A percentile compares a stretch with the other conserved stretches of the same genome.
Evolutionary conservation across 371 early-diverging fungal species (phyloP).

Genomic region (Syncephalastrum racemosum): DNA sequence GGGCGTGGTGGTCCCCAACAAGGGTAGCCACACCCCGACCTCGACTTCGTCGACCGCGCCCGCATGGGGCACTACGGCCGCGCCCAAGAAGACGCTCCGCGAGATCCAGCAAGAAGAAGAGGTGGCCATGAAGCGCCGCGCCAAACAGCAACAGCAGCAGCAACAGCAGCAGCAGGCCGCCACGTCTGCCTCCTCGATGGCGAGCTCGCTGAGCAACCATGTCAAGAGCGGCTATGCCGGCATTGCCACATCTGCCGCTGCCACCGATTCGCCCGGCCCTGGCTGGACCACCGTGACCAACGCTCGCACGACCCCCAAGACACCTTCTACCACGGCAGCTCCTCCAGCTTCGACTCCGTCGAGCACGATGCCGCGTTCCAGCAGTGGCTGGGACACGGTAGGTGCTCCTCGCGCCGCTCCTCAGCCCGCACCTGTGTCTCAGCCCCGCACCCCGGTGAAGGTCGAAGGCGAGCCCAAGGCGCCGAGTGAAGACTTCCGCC

Average conservation of each 20-base stretch:
- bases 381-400: slow-evolving; percentile 33
- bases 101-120: slow-evolving; percentile 83
- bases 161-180: slow-evolving; percentile 20
- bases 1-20: slow-evolving; percentile 44
- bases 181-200: slow-evolving; percentile 16
- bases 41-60: slow-evolving; percentile 31
- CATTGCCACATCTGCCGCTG: slow-evolving; percentile 20
- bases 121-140: slow-evolving; percentile 49
- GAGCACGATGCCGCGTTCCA: slow-evolving; percentile 7
- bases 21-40: slow-evolving; percentile 12
- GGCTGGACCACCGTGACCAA: slow-evolving; percentile 53
- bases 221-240: slow-evolving; percentile 48
- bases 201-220: slow-evolving; percentile 7
- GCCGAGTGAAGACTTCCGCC: slow-evolving; percentile 75
- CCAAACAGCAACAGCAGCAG: slow-evolving; percentile 40
- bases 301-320: slow-evolving; percentile 31
- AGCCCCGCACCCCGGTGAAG: slow-evolving; percentile 19
- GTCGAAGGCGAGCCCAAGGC: slow-evolving; percentile 35
- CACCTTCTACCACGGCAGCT: slow-evolving; percentile 17
- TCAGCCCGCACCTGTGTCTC: slow-evolving; percentile 14
- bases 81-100: slow-evolving; percentile 71
- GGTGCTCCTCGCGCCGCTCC: slow-evolving; percentile 18
- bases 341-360: slow-evolving; percentile 14
- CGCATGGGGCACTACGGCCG: slow-evolving; percentile 55
- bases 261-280: slow-evolving; percentile 5